phyloP scores from a whole-genome alignment of 257 asterid genomes.

The Solanum dulcamara region DNA sequence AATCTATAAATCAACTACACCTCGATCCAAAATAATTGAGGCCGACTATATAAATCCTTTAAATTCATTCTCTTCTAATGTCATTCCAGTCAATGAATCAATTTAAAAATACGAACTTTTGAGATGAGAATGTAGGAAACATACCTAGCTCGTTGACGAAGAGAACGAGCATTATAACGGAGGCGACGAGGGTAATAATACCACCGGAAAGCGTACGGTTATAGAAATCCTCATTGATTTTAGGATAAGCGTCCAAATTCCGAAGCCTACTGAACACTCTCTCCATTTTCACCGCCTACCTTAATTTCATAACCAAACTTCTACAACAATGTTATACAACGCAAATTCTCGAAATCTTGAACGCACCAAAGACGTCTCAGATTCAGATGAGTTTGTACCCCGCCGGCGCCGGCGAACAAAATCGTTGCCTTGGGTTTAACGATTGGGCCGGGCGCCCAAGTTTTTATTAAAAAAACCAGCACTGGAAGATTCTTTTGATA shows the following conservation, averaged over 20 bases:
- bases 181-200: conserved; percentile 62
- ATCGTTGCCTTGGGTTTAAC: not conserved
- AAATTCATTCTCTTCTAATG: not conserved
- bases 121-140: conserved; percentile 5
- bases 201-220: conserved; percentile 94
- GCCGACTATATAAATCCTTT: not conserved
- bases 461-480: not conserved
- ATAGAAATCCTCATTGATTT: conserved; percentile 91
- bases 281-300: conserved; percentile 22
- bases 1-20: not conserved
- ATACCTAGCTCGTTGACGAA: conserved; percentile 84
- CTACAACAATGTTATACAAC: not conserved
- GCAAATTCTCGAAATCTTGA: not conserved
- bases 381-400: not conserved
- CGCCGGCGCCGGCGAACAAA: not conserved
- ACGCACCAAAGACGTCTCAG: not conserved
- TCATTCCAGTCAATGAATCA: not conserved
- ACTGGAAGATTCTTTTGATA: not conserved
- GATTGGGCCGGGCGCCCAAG: not conserved
- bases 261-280: conserved; percentile 57
- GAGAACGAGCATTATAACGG: conserved; percentile 58
- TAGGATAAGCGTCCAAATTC: conserved; percentile 90
- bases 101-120: not conserved
- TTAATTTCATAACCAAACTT: not conserved
- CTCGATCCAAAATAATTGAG: not conserved